Evolutionary conservation across 1,139 yeast genomes (phyloP), one percentile per base, ranked within the genome.

Genomic region (Hansenula sp.): DNA sequence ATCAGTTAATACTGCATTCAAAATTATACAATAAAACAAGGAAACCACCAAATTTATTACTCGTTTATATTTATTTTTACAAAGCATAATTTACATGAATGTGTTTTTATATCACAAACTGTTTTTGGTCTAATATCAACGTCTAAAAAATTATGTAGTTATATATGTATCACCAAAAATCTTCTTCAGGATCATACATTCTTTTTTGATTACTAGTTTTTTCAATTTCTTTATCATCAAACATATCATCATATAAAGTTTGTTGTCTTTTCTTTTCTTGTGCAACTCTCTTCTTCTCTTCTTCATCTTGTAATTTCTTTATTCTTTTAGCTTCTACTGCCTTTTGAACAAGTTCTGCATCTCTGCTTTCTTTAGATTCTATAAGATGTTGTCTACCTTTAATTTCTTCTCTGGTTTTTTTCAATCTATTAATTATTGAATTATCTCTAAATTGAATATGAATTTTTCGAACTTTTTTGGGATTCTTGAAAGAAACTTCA

Each of bases 401-500:
- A 36, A 67, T 62, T 36, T 83, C 87, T 2, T 75, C 65, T 47
- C 79, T 75, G 9, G 94, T 82, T 61, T 82, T 85, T 56, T 75
- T 78, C 45, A 86, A 62, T 47, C 79, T 70, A 54, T 84, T 86
- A 37, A 86, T 58, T 3, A 82, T 66, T n/a, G 75, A 64, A 52
- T 82, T 84, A 36, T 82, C 81, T 44, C 82, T 72, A 36, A 73
- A 73, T 40, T 71, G 73, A 27, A 87, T 72, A 48, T 70, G 73
- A 22, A 79, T 60, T 46, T 79, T 70, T 48, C 69, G 76, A 26
- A 83, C 82, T 39, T 64, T 62, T 45, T 71, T 70, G 4, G 71
- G 71, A 41, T 81, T 79, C 52, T 73, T 71, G 60, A 85, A 87
- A 1, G 87, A 77, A 5, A 86, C 95, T 35, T 89, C 88, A 5